Conservation (phyloP, 163 green algal genomes). For the Botryococcus braunii region DNA sequence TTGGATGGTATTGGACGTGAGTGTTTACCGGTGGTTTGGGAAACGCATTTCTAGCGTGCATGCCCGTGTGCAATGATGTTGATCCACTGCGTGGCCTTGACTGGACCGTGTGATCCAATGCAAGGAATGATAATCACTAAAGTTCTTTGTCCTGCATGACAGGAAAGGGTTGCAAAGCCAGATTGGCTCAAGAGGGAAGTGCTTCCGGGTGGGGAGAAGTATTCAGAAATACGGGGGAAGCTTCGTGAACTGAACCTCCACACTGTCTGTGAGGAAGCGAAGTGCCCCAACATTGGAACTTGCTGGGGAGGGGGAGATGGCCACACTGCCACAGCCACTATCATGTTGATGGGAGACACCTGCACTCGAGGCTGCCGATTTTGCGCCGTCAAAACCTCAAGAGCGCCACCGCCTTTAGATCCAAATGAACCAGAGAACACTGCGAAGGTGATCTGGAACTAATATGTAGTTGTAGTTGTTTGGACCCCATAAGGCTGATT, state of each 20-base stretch:
- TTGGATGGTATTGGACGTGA: too few relatives aligned
- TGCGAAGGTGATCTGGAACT: conserved; percentile 1
- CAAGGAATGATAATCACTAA: not conserved
- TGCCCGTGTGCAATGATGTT: not conserved
- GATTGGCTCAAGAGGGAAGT: conserved; percentile 91
- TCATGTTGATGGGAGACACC: conserved; percentile 99
- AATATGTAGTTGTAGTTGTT: too few relatives aligned
- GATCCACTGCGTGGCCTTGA: not conserved
- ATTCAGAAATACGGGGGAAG: conserved; percentile 83
- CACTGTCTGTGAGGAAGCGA: conserved; percentile 86
- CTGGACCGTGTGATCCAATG: not conserved
- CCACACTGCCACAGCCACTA: conserved; percentile 90
- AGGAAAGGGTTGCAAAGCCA: conserved; percentile 77
- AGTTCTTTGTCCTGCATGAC: conserved; percentile 8
- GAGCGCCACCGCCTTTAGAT: conserved; percentile 79
- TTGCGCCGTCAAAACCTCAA: conserved; percentile 93
- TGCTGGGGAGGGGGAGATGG: conserved; percentile 92
- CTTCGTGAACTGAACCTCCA: conserved; percentile 92
- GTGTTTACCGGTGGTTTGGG: too few relatives aligned
- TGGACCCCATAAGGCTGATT: too few relatives aligned
- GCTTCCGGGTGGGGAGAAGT: conserved; percentile 83
- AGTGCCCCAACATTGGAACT: conserved; percentile 94
- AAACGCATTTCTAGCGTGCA: too few relatives aligned
- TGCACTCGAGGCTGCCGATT: conserved; percentile 95
- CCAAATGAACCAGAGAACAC: conserved; percentile 48